phyloP scores from a whole-genome alignment of 2,329 filamentous ascomycete genomes.

The Venturia pyrina region DNA sequence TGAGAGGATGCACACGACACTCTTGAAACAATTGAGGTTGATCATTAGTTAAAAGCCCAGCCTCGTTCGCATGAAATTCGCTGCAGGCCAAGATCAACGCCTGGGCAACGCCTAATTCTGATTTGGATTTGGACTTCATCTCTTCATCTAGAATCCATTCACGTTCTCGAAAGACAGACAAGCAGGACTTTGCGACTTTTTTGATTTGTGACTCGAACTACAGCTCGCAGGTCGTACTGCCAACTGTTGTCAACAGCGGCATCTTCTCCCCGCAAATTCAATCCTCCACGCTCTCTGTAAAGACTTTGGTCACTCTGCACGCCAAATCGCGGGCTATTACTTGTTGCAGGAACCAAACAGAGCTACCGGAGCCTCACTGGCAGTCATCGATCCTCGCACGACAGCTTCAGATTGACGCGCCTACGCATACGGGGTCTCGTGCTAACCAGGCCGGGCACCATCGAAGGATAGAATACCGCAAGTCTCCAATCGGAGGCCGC shows the following conservation, averaged over 20 bases:
- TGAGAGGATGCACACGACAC: not conserved
- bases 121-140: not conserved
- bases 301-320: not conserved
- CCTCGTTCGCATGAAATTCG: not conserved
- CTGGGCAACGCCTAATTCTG: not conserved
- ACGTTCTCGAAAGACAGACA: not conserved
- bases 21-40: not conserved
- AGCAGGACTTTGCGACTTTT: not conserved
- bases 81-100: not conserved
- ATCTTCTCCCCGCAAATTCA: not conserved
- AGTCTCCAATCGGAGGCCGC: not conserved
- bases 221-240: not conserved
- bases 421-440: not conserved
- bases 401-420: not conserved
- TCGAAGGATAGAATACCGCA: not conserved
- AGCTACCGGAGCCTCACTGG: not conserved
- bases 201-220: not conserved
- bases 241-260: not conserved
- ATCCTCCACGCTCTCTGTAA: not conserved
- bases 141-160: not conserved
- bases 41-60: not conserved
- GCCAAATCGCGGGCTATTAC: not conserved
- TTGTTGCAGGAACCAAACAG: not conserved
- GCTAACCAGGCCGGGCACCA: not conserved
- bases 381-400: not conserved